Evolutionary conservation across 768 basidiomycete species (phyloP), one percentile per base, ranked within the genome.

Genomic region (Chalciporus piperatus): DNA sequence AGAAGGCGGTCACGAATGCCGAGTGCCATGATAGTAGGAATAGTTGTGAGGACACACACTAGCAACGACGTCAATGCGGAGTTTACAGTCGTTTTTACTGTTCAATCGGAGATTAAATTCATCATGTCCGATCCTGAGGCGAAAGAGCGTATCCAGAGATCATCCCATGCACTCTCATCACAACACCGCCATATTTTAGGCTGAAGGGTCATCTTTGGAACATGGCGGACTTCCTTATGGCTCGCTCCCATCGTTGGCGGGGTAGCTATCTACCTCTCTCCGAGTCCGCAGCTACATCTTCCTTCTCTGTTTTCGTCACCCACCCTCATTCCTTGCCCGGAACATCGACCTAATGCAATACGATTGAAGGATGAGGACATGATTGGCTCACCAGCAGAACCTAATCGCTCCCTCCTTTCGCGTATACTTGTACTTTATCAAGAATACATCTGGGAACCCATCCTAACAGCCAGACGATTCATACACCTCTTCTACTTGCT

Each of bases 381-480:
- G 51, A 83, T 90, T 41, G 72, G 79, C 48, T 92, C 92, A 2
- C 85, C 89, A 3, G 78, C 82, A 17, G 91, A 92, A 69, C 69
- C 74, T 10, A 74, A 80, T 49, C 70, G 69, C 32, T 72, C 80
- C 9, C 64, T 87, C 28, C 51, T 70, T 13, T 62, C 72, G 3
- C 72, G 77, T 40, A 69, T 87, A 44, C 41, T 67, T 9, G 55
- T 63, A 12, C 61, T 89, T 44, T 59, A 94, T 16, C 76, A 75
- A 39, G 72, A 77, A 47, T 76, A 74, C 46, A 70, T 98, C 59
- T 80, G 88, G 80, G 94, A 98, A 64, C 96, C 93, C 13, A 65
- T 98, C 45, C 76, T 88, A 42, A 98, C 92, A 1, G 81, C 85
- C 22, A 74, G 78, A 47, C 81, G 97, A 38, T 98, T 98, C 72